Base-by-base conservation (phyloP, 768 basidiomycete species). In the Rhizopogon roseolus region DNA sequence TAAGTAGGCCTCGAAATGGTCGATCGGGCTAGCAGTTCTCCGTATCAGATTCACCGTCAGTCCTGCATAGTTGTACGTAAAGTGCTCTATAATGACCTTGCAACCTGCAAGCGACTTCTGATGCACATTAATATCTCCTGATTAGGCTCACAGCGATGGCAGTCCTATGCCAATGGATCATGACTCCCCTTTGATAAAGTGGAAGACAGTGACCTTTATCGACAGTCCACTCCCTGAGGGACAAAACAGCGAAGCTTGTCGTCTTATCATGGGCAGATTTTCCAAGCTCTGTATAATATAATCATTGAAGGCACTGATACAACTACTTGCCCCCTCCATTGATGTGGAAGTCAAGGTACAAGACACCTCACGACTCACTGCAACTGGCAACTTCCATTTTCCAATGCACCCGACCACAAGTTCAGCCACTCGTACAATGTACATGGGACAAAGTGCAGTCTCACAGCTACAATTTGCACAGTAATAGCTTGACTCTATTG, bases 331-430 rank as follows among this genome's bases (percentile, higher is more conserved):
- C 5, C 14, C 32, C 6, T 22, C 7, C 19, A 22, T 8, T 16
- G 45, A 34, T 22, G n/a, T n/a, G n/a, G n/a, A 36, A 22, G 19
- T 32, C 46, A 48, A 5, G 19, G 19, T 36, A 36, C 6, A n/a
- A 4, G 14, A 22, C 19, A 14, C 14, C 34, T n/a, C 19, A 8
- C 9, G 14, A 48, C 8, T 10, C 9, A 36, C 44, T 46, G 4
- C 46, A 48, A 48, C 19, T 48, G 19, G 46, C 46, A 19, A 48
- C 46, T 34, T 48, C 46, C 22, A 19, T 48, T 22, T 48, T 48
- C 19, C 46, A 16, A 14, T 48, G 46, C 14, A 3, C 7, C 9
- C 5, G 2, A 14, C 36, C 32, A 5, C 14, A 8, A 7, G 4
- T 8, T 16, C 9, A 22, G 6, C 46, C 46, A 8, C 10, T 48